Evolutionary conservation across 202 grass and related monocot species (phyloP).

Genomic region (Miscanthus sacchariflorus): DNA sequence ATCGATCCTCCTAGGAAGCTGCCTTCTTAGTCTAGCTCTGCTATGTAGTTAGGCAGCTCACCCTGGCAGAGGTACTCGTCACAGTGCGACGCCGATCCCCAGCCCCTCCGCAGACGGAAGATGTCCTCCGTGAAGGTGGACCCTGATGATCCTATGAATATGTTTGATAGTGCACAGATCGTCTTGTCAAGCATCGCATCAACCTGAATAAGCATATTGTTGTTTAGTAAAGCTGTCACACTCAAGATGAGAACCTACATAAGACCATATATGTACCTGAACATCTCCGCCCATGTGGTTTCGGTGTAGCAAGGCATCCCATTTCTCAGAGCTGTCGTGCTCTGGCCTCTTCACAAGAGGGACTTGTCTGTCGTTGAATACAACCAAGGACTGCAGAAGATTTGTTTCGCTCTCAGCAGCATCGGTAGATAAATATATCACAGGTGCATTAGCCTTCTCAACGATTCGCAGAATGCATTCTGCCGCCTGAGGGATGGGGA

Average conservation of each 20-base stretch:
- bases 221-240: not conserved
- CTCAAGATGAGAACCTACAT: constrained; percentile 4
- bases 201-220: constrained; percentile 47
- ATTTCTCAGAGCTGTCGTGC: constrained; percentile 80
- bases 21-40: constrained; percentile 64
- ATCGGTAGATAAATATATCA: constrained; percentile 94
- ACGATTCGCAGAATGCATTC: constrained; percentile 71
- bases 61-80: constrained; percentile 97
- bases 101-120: constrained; percentile 68
- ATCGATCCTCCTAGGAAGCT: not conserved
- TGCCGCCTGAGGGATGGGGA: constrained; percentile 90
- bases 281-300: constrained; percentile 76
- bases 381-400: constrained; percentile 78
- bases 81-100: constrained; percentile 80
- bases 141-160: constrained; percentile 86
- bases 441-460: constrained; percentile 75
- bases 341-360: constrained; percentile 88
- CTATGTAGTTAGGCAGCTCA: constrained; percentile 79
- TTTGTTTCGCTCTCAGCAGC: constrained; percentile 77
- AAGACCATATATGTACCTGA: constrained; percentile 54
- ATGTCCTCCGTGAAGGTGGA: constrained; percentile 98
- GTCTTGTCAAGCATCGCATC: constrained; percentile 99
- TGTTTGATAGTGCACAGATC: constrained; percentile 77
- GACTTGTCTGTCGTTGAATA: constrained; percentile 69
- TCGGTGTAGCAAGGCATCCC: constrained; percentile 89